Percentiles rank a stretch among this genome's conserved stretches.
phyloP scores from a whole-genome alignment of 768 basidiomycete species.

The Termitomyces sp. region DNA sequence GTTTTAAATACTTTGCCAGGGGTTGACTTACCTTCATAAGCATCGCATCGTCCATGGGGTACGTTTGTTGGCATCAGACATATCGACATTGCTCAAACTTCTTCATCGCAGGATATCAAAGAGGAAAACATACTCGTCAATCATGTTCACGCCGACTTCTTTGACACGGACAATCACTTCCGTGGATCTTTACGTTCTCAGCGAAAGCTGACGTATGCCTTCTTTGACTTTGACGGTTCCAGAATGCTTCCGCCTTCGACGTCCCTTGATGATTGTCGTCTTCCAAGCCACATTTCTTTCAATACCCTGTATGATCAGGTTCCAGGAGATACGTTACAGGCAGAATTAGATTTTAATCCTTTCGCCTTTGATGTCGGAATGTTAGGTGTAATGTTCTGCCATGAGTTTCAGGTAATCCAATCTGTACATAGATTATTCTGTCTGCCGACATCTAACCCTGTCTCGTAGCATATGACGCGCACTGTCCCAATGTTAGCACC shows the following conservation, averaged over 20 bases:
- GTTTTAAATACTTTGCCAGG: slow-evolving; percentile 3
- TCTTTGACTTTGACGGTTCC: neutral
- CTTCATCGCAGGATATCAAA: neutral
- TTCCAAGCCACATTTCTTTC: neutral
- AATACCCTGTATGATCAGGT: neutral
- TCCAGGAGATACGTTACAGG: neutral
- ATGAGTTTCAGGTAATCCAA: neutral
- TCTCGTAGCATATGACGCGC: too few relatives aligned
- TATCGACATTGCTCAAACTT: neutral
- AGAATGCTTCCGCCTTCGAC: neutral
- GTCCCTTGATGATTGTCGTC: too few relatives aligned
- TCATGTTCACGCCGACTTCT: neutral
- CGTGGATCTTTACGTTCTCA: neutral
- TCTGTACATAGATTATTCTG: neutral
- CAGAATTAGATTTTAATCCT: neutral
- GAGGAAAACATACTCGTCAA: neutral
- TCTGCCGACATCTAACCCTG: too few relatives aligned
- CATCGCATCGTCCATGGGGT: slow-evolving; percentile 18
- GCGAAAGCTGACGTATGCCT: neutral
- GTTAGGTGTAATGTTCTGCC: neutral
- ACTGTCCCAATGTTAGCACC: too few relatives aligned
- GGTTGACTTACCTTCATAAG: slow-evolving; percentile 16
- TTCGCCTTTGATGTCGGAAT: neutral
- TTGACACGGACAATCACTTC: neutral
- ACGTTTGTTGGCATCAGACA: slow-evolving; percentile 9